Conservation (phyloP, 768 basidiomycete genomes). For the Tephrocybe rancida region DNA sequence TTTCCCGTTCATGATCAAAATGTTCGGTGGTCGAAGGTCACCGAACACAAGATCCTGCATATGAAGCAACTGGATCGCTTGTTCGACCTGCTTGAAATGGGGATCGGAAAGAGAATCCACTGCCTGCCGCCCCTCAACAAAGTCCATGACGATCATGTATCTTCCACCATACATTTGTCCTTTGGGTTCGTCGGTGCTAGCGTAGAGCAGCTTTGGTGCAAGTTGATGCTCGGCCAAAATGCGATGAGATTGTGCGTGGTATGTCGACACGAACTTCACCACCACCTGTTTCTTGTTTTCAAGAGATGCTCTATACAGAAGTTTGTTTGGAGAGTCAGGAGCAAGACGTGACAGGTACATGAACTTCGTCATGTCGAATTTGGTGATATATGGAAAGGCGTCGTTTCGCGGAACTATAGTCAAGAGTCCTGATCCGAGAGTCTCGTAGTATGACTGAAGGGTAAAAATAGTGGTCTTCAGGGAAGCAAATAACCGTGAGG, state of each 20-base stretch:
- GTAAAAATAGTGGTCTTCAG: slow-evolving; percentile 4
- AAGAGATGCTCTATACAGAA: slow-evolving; percentile 1
- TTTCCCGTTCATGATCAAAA: background rate
- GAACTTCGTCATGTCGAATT: background rate
- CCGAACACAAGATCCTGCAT: background rate
- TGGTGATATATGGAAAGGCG: slow-evolving; percentile 5
- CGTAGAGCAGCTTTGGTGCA: slow-evolving; percentile 14
- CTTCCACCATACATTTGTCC: background rate
- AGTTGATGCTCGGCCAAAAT: slow-evolving; percentile 11
- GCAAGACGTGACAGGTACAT: slow-evolving; percentile 2
- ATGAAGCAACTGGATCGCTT: slow-evolving; percentile 2
- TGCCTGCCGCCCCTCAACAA: background rate
- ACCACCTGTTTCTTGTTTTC: background rate
- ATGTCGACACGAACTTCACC: slow-evolving; percentile 14
- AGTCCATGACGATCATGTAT: slow-evolving; percentile 8
- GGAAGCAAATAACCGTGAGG: slow-evolving; percentile 5
- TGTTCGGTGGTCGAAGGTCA: slow-evolving; percentile 10
- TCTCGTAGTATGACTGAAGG: slow-evolving; percentile 11
- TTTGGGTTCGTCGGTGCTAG: background rate
- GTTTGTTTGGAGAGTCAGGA: background rate
- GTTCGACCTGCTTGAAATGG: background rate
- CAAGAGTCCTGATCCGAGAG: background rate
- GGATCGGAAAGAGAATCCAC: background rate
- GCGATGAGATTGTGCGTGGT: slow-evolving; percentile 11
- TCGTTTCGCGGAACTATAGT: background rate